Evolutionary conservation across 2,329 filamentous ascomycete genomes (phyloP), one percentile per base, ranked within the genome.

Genomic region (Pyricularia pennisetigena): DNA sequence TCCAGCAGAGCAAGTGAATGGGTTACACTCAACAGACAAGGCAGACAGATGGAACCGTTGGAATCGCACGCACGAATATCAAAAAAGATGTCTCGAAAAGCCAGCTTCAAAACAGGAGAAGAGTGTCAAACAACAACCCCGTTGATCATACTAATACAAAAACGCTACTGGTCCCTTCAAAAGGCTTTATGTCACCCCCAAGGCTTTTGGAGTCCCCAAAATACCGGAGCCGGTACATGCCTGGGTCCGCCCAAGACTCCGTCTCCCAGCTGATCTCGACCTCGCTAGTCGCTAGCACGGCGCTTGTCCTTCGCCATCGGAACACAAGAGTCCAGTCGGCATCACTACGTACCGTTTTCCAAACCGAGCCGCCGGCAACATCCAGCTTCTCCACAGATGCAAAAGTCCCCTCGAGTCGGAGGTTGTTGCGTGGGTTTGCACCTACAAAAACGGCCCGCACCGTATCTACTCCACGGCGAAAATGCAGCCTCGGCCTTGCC

Each of bases 391-490:
- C 93, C 0, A 97, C 85, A 0, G 90, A 86, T 0, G 89, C 89
- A 77, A 88, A 97, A 0, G 93, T 97, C 2, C 83, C 84, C 73
- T 92, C 94, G 1, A 92, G 86, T 1, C 88, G 86, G 32, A 97
- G 85, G 71, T 97, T 91, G 76, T 97, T 97, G 32, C 94, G 86
- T 20, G 94, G 94, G 74, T 97, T 97, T 0, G 94, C 94, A 20
- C 90, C 94, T 2, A 94, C 86, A 76, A 97, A 97, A 0, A 83
- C 88, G 0, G 85, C 90, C 20, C 80, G 84, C 65, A 94, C 86
- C 4, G 81, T 80, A 35, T 86, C 83, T 35, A 26, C 66, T 3
- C 92, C 92, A 9, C 84, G 79, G 0, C 77, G 71, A 75, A 91
- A 93, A 0, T 80, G 79, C 12, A 83, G 75, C 78, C 23, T 26